Percentiles rank a stretch among this genome's conserved stretches.
phyloP scores from a whole-genome alignment of 1,284 basidiomycete genomes.

The Termitomyces sp. region DNA sequence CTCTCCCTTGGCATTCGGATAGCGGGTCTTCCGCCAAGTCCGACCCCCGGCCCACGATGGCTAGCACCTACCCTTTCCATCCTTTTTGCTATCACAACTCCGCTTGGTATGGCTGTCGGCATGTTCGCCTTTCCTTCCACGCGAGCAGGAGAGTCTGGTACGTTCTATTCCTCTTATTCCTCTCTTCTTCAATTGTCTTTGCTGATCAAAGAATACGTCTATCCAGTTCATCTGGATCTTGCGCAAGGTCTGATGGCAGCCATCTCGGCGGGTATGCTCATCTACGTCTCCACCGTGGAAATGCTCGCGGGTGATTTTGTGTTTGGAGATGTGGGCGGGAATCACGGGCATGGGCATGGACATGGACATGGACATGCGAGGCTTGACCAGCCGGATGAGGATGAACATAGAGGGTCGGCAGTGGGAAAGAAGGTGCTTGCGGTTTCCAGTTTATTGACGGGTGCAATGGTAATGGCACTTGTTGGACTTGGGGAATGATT shows the following conservation, averaged over 20 bases:
- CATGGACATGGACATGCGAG: slow-evolving; percentile 8
- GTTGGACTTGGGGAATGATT: slow-evolving; percentile 31
- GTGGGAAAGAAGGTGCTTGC: slow-evolving; percentile 44
- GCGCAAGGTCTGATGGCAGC: slow-evolving; percentile 69
- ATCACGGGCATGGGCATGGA: slow-evolving; percentile 25
- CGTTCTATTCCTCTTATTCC: slow-evolving; percentile 7
- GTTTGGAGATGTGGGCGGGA: slow-evolving; percentile 45
- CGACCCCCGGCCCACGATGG: slow-evolving; percentile 24
- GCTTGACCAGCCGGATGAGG: slow-evolving; percentile 9
- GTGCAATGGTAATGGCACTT: slow-evolving; percentile 52
- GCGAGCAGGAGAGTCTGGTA: slow-evolving; percentile 23
- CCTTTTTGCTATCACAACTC: slow-evolving; percentile 69
- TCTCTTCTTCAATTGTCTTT: neutral
- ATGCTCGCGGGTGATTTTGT: slow-evolving; percentile 80
- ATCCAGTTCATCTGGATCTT: slow-evolving; percentile 42
- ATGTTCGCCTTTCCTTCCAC: slow-evolving; percentile 39
- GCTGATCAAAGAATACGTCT: neutral
- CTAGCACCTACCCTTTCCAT: slow-evolving; percentile 52
- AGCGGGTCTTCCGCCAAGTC: slow-evolving; percentile 48
- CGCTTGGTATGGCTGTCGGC: slow-evolving; percentile 59
- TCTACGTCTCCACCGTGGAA: slow-evolving; percentile 73
- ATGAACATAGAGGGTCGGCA: slow-evolving; percentile 12
- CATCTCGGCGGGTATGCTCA: slow-evolving; percentile 74
- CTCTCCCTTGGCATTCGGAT: slow-evolving; percentile 75
- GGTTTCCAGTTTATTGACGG: slow-evolving; percentile 48